phyloP scores from a whole-genome alignment of 208 protist species.

The Endotrypanum monterogeii region DNA sequence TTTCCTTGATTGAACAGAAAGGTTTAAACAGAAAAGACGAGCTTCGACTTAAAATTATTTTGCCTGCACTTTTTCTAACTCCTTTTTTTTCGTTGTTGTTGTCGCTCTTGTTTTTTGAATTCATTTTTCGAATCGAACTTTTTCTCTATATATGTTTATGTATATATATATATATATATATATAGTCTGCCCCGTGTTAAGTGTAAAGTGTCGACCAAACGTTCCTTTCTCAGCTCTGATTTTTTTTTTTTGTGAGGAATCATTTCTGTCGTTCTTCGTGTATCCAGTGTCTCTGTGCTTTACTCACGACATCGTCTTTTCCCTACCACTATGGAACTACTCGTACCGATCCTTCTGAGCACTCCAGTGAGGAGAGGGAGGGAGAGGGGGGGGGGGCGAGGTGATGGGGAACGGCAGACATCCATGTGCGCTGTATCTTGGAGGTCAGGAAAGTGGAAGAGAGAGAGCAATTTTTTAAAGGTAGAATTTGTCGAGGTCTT shows the following conservation, averaged over 20 bases:
- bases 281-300: neutral
- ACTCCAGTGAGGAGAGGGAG: neutral
- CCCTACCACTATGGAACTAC: neutral
- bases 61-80: neutral
- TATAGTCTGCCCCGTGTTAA: no score
- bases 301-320: neutral
- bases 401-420: no score
- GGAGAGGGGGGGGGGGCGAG: neutral
- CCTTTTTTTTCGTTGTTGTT: neutral
- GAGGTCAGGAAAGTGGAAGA: neutral
- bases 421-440: neutral
- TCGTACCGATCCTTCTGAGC: neutral
- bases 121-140: no score
- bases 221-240: no score
- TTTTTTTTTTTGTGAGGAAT: neutral
- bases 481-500: neutral
- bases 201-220: no score
- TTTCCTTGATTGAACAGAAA: neutral
- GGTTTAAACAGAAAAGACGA: neutral
- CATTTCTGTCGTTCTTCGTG: neutral
- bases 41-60: neutral
- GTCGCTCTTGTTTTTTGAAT: neutral
- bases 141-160: no score
- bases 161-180: no score
- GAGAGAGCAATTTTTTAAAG: neutral